phyloP scores from a whole-genome alignment of 495 filamentous ascomycete species.

The Schizothecium vesticola region DNA sequence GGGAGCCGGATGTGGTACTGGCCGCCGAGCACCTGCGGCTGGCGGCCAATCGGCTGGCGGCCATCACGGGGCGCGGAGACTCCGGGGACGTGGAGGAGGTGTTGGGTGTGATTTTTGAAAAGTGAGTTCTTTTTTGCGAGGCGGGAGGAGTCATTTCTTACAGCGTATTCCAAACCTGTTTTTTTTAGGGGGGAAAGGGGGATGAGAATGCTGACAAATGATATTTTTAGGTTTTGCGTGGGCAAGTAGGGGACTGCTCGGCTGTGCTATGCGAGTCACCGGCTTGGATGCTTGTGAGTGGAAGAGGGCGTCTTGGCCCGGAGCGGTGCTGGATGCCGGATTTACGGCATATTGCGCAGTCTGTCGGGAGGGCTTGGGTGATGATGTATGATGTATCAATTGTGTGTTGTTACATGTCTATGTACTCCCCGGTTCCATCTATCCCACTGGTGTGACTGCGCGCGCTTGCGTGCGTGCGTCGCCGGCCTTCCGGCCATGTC shows the following conservation, averaged over 20 bases:
- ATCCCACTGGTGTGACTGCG: neutral
- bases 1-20: slow-evolving; percentile 65
- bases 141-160: neutral
- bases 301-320: neutral
- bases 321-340: neutral
- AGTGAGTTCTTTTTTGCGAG: slow-evolving; percentile 45
- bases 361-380: neutral
- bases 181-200: neutral
- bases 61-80: slow-evolving; percentile 83
- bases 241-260: slow-evolving; percentile 18
- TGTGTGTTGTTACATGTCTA: neutral
- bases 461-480: neutral
- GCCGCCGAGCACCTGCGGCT: slow-evolving; percentile 86
- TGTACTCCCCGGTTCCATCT: neutral
- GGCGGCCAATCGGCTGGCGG: slow-evolving; percentile 72
- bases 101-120: slow-evolving; percentile 95
- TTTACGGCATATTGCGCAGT: neutral
- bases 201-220: neutral
- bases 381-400: neutral
- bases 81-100: slow-evolving; percentile 94
- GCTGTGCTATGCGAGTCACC: neutral
- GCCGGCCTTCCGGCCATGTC: neutral
- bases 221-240: slow-evolving; percentile 26
- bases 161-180: neutral
- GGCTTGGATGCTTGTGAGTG: neutral